Evolutionary conservation across 1,139 yeast species (phyloP), one percentile per base, ranked within the genome.

Genomic region (Scheffersomyces illinoinensis): DNA sequence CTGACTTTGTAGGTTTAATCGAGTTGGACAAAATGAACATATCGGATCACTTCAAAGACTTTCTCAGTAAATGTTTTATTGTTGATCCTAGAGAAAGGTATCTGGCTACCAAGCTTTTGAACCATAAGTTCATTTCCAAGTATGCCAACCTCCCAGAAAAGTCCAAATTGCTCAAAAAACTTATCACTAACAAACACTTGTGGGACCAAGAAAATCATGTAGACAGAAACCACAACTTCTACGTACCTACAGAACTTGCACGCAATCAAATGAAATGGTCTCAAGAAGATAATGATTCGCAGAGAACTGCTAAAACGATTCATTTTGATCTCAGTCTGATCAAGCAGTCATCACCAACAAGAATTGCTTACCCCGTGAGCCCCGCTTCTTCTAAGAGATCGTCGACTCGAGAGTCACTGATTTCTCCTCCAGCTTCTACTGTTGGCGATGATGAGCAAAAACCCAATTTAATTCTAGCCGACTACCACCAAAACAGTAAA

Each of bases 61-160:
- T 92, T 70, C 82, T 90, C 10, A 68, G 71, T n/a, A 76, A 76
- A 53, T 92, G 97, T 67, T 80, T 92, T 61, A 77, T 82, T 39
- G 85, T 88, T 63, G 85, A 85, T 61, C 92, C 96, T 0, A 71
- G 71, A 21, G 71, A 76, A 23, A 77, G 97, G 57, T 85, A 85
- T 4, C 75, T 85, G 18, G 91, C 96, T 0, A 68, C 75, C 17
- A 82, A 79, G 55, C 76, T 92, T n/a, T 73, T 89, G 54, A 81
- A 79, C 59, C 91, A 88, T 61, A 80, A 81, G 56, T 90, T 91
- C 64, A 80, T 91, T 3, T 69, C 75, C 23, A 73, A 63, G 48
- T 56, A 63, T 52, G 60, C 61, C 17, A 58, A 63, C 1, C 54
- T 60, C 2, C 62, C 62, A 5, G 66, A 62, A n/a, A 58, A 62